Evolutionary conservation across 75 land plant genomes (phyloP).

Genomic region (Cryptomeria japonica): DNA sequence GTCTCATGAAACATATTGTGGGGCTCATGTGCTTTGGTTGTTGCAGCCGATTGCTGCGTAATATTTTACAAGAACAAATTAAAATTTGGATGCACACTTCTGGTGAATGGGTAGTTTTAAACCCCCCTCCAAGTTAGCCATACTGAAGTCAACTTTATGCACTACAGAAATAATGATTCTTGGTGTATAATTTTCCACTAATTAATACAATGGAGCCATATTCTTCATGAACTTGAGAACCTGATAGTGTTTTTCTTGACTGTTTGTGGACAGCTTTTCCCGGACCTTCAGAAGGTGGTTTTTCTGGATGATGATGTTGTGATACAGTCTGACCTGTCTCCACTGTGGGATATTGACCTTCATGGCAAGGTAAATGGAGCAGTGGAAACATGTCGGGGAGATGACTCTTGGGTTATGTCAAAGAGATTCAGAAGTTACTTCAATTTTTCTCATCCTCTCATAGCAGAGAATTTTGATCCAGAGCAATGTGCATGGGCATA

Average conservation of each 20-base stretch:
- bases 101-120: not conserved
- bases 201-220: not conserved
- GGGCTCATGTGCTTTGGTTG: not conserved
- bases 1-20: not conserved
- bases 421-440: conserved; percentile 66
- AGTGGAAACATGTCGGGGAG: conserved; percentile 59
- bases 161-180: not conserved
- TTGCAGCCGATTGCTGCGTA: not conserved
- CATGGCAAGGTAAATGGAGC: conserved; percentile 83
- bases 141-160: not conserved
- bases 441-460: conserved; percentile 75
- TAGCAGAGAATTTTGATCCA: conserved; percentile 59
- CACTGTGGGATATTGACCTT: conserved; percentile 76
- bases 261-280: conserved; percentile 65
- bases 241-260: conserved; percentile 1
- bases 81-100: not conserved
- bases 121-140: not conserved
- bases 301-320: conserved; percentile 86
- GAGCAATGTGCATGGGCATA: conserved; percentile 83
- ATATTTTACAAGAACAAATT: not conserved
- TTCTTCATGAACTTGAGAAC: not conserved
- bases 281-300: conserved; percentile 74
- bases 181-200: too few relatives aligned
- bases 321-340: conserved; percentile 67
- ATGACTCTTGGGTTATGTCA: conserved; percentile 59